Percentiles rank a stretch among this genome's conserved stretches.
Conservation (phyloP, 2,329 filamentous ascomycete species). For the Berkeleyomyces rouxiae region DNA sequence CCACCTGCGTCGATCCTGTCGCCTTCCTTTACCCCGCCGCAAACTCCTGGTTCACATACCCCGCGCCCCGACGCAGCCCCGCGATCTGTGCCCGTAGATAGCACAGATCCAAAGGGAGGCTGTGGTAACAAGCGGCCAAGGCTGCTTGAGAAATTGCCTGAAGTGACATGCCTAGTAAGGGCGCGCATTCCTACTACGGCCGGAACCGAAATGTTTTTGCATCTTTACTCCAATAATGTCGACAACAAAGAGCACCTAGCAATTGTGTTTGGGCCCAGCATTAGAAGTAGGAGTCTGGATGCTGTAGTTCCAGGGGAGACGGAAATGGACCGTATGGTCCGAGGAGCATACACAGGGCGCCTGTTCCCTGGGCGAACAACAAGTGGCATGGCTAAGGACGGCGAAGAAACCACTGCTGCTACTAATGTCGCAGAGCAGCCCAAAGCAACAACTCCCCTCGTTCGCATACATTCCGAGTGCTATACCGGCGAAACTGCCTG, state of each 20-base stretch:
- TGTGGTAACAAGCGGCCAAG: slow-evolving; percentile 50
- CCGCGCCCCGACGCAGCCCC: slow-evolving; percentile 28
- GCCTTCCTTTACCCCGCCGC: slow-evolving; percentile 63
- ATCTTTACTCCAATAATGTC: slow-evolving; percentile 81
- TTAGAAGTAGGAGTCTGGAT: slow-evolving; percentile 58
- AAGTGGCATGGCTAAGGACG: slow-evolving; percentile 39
- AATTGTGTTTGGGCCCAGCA: slow-evolving; percentile 84
- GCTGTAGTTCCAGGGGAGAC: slow-evolving; percentile 59
- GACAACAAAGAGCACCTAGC: slow-evolving; percentile 94
- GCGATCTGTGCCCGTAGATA: slow-evolving; percentile 43
- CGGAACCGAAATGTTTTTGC: slow-evolving; percentile 91
- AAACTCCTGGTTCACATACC: slow-evolving; percentile 43
- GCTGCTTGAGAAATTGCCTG: slow-evolving; percentile 57
- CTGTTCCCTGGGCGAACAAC: slow-evolving; percentile 71
- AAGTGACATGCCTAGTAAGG: slow-evolving; percentile 85
- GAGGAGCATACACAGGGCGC: slow-evolving; percentile 80
- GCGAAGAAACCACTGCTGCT: not conserved
- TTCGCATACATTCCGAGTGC: slow-evolving; percentile 93
- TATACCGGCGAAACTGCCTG: slow-evolving; percentile 98
- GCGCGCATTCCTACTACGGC: slow-evolving; percentile 85
- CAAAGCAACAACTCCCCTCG: slow-evolving; percentile 38
- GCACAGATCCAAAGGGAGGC: slow-evolving; percentile 38
- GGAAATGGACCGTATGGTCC: slow-evolving; percentile 79
- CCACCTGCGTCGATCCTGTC: slow-evolving; percentile 62
- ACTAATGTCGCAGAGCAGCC: not conserved